Conservation (phyloP, 257 asterid species). For the Thymus quinquecostatus region DNA sequence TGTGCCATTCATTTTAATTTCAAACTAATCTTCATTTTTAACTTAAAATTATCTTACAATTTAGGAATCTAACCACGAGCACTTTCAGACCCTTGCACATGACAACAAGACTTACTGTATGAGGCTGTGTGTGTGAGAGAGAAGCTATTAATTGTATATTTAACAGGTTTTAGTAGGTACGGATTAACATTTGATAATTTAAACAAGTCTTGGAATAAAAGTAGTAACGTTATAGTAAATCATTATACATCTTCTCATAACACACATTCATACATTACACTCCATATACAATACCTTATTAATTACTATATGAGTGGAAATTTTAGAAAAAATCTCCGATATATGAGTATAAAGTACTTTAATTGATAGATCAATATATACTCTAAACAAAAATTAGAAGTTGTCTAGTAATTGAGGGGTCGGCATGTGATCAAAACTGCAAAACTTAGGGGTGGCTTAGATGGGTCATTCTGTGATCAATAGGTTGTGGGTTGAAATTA, state of each 20-base stretch:
- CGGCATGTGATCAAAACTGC: no score
- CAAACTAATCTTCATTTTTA: constrained; percentile 28
- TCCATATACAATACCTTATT: no score
- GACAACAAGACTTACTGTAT: not conserved
- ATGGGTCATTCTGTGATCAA: no score
- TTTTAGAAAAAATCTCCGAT: no score
- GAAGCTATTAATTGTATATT: not conserved
- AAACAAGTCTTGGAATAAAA: not conserved
- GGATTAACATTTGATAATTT: not conserved
- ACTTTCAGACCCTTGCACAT: constrained; percentile 33
- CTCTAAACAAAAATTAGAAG: no score
- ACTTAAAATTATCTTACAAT: constrained; percentile 46
- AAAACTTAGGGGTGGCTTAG: no score
- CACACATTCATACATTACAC: no score
- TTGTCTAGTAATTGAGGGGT: no score
- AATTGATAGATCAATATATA: no score
- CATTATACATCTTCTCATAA: not conserved
- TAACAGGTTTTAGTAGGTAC: not conserved
- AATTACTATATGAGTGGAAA: no score
- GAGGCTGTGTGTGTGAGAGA: not conserved
- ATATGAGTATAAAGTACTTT: no score
- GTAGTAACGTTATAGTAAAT: not conserved
- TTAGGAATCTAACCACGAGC: constrained; percentile 58
- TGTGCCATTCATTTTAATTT: constrained; percentile 37
- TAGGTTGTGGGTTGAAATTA: no score